Base-by-base conservation (phyloP, 139 green algal species). In the Asterochloris sp. region DNA sequence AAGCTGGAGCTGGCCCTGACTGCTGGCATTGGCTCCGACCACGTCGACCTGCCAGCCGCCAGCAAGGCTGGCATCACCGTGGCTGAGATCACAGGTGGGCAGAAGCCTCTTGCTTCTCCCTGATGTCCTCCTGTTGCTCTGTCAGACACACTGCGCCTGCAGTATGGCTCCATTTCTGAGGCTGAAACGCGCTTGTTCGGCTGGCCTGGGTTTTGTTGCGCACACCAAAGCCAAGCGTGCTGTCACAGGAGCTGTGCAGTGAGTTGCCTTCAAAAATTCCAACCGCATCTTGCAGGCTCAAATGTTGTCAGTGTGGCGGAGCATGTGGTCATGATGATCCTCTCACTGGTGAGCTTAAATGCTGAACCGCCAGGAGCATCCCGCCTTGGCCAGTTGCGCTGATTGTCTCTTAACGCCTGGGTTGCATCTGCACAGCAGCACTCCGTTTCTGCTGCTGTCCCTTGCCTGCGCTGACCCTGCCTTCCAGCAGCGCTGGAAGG, bases 231-330 rank as follows among this genome's bases (percentile, higher is more conserved):
- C 1, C 61, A 1, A 54, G 38, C 38, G 6, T 54, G 38, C 38
- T 54, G 38, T 54, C 38, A 54, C 38, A 54, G 38, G 38, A 6
- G 38, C 38, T 54, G 38, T 6, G 38, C 38, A 6, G 6, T 10
- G 38, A 54, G 23, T 0, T 61, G n/a, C 28, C 0, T 16, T 77
- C 24, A 77, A 0, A 10, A 16, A 1, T 13, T 19, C 60, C 27
- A 62, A 29, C 10, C 21, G 17, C 0, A 38, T 47, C 15, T 19
- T 61, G 27, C 62, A 82, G 82, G 82, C 0, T 82, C 67, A n/a
- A 85, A 85, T 79, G 82, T 85, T n/a, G 83, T 82, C 68, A 83
- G 77, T 66, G 83, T 87, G 67, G 83, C 83, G 21, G 83, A 87
- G 83, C 73, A 87, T 69, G 83, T 78, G 26, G 75, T 87, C 24